Conservation (phyloP, 768 basidiomycete genomes). For the Tulasnella sp. region DNA sequence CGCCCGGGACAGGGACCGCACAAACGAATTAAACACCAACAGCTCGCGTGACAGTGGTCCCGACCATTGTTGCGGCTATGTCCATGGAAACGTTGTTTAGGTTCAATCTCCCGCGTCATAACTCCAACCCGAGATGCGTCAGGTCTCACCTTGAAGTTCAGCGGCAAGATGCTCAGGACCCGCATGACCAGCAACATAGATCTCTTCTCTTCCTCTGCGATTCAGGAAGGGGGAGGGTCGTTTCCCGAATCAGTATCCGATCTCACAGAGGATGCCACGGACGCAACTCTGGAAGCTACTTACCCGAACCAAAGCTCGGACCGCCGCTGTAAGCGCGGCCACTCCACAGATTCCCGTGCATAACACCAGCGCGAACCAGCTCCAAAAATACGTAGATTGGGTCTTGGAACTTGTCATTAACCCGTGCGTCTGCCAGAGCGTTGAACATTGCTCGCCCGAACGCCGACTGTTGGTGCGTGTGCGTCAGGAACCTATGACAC, state of each 20-base stretch:
- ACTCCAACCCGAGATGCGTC: not conserved
- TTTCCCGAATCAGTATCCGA: constrained; percentile 12
- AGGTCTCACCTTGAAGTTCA: constrained; percentile 75
- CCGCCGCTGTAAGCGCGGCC: constrained; percentile 84
- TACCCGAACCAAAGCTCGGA: constrained; percentile 87
- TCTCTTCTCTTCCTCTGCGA: constrained; percentile 79
- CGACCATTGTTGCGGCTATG: constrained; percentile 79
- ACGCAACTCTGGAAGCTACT: constrained; percentile 27
- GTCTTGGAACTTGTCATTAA: constrained; percentile 99
- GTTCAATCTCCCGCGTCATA: not conserved
- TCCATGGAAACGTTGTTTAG: not conserved
- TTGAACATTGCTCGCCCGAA: constrained; percentile 85
- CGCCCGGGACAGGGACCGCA: constrained; percentile 81
- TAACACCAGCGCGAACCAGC: constrained; percentile 88
- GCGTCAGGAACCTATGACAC: constrained; percentile 62
- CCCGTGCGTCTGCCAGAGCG: constrained; percentile 60
- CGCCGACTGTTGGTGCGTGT: constrained; percentile 78
- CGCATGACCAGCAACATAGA: constrained; percentile 96
- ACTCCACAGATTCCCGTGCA: constrained; percentile 90
- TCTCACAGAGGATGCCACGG: constrained; percentile 20
- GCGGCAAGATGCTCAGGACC: constrained; percentile 85
- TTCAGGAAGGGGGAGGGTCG: not conserved
- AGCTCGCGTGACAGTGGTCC: constrained; percentile 94
- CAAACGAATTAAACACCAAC: constrained; percentile 96
- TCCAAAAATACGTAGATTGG: constrained; percentile 90